Evolutionary conservation across 768 basidiomycete genomes (phyloP).

Genomic region (Goffeauzyma gilvescens): DNA sequence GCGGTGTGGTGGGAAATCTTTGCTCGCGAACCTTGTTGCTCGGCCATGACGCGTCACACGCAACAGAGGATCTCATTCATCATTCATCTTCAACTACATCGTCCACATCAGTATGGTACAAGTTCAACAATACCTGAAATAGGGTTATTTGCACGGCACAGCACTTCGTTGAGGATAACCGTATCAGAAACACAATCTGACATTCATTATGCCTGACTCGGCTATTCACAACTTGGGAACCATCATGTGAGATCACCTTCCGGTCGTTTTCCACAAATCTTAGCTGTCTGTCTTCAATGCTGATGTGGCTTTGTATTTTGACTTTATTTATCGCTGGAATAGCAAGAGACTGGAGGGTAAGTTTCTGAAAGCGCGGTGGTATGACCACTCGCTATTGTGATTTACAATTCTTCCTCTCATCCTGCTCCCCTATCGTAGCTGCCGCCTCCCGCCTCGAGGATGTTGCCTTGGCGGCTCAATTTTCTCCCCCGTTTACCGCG

Average conservation of each 20-base stretch:
- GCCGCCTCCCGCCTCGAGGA: constrained; percentile 89
- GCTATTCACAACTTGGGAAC: constrained; percentile 8
- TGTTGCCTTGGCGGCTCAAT: constrained; percentile 39
- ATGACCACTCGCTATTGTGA: neutral
- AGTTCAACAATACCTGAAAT: no score
- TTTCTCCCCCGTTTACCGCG: constrained; percentile 14
- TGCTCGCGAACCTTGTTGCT: no score
- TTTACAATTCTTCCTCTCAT: neutral
- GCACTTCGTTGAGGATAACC: no score
- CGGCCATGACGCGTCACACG: no score
- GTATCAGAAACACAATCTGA: no score
- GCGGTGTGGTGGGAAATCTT: no score
- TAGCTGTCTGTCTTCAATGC: neutral
- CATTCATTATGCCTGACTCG: no score
- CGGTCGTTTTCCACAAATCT: neutral
- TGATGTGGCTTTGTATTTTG: no score
- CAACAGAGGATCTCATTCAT: no score
- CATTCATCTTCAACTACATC: no score
- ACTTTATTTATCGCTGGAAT: neutral
- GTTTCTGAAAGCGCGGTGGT: neutral
- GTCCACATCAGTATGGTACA: no score
- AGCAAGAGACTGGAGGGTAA: constrained; percentile 30
- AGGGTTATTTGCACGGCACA: no score
- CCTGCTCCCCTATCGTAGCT: constrained; percentile 43
- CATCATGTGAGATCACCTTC: constrained; percentile 2